These are phyloP conservation scores for Agrostemma githago DNA, from an alignment of 148 eudicot genomes.

Conservation along the genomic window DNA sequence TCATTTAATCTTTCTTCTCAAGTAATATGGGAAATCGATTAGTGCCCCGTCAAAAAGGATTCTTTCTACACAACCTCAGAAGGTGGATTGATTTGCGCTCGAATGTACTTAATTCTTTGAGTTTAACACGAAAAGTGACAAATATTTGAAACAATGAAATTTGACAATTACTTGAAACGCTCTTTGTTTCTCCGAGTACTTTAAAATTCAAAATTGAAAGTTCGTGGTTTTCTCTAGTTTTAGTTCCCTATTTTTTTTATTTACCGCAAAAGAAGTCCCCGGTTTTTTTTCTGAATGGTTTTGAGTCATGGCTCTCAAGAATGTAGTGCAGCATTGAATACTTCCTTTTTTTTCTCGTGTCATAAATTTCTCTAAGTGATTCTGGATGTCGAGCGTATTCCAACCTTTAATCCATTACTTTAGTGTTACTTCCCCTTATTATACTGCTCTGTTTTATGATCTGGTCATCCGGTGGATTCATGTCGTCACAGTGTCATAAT, in stretches of 20 bases:
- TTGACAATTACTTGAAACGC: too few relatives aligned
- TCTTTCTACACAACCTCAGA: neutral
- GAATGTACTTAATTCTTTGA: neutral
- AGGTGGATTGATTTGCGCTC: neutral
- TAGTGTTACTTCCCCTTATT: neutral
- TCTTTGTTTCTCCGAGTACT: too few relatives aligned
- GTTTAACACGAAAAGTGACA: too few relatives aligned
- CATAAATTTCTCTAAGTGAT: neutral
- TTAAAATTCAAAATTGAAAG: too few relatives aligned
- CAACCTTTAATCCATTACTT: neutral
- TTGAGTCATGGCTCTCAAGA: neutral
- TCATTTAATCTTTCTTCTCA: too few relatives aligned
- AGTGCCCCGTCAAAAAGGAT: neutral
- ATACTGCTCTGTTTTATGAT: too few relatives aligned
- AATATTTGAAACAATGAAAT: too few relatives aligned
- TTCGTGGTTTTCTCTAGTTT: too few relatives aligned
- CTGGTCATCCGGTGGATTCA: neutral
- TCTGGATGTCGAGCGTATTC: neutral
- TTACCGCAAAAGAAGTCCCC: neutral
- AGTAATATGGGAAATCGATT: neutral
- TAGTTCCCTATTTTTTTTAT: neutral
- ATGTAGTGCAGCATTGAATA: neutral
- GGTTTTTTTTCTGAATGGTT: neutral
- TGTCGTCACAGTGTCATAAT: neutral
- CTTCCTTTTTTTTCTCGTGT: neutral